Evolutionary conservation across 2,329 filamentous ascomycete species (phyloP), one percentile per base, ranked within the genome.

Genomic region (Claviceps maximensis): DNA sequence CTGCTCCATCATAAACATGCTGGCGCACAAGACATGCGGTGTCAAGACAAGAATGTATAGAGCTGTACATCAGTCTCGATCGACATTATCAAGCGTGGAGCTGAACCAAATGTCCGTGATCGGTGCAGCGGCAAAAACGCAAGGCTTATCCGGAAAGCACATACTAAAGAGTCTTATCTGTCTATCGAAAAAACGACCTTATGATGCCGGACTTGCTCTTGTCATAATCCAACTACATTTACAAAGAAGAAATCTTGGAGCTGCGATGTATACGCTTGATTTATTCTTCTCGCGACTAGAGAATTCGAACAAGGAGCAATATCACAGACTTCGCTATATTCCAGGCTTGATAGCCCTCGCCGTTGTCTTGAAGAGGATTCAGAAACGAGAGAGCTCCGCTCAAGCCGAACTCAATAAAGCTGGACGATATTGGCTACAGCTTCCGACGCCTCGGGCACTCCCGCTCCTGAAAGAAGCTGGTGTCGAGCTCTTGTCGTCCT

Each of bases 161-260:
- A 82, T 84, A 5, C 69, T 95, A 36, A 87, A 84, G 63, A 74
- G 79, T 38, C 79, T 94, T 27, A 69, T 87, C 3, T 78, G 80
- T 1, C 67, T 90, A 13, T 71, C 91, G 7, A 83, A 88, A 60
- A 84, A 82, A 62, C 76, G 87, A 31, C 87, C 89, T 0, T 80
- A 80, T 55, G 89, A 96, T 63, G 73, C 95, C 23, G 91, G 90
- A 1, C 74, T 96, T 3, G 71, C 87, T 25, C 73, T 96, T 41
- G 89, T 87, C 10, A 78, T 89, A 53, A 77, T 91, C 10, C 89
- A 96, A 65, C 77, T 95, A 46, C 89, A 94, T 63, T 74, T 93
- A 17, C 74, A 82, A 50, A 79, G 76, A 42, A 80, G 83, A 47
- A 89, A 91, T 63, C 76, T 80, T 29, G 83, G 79, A 31, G 82